phyloP scores from a whole-genome alignment of 2,329 filamentous ascomycete species.

The Pseudogymnoascus sp. region DNA sequence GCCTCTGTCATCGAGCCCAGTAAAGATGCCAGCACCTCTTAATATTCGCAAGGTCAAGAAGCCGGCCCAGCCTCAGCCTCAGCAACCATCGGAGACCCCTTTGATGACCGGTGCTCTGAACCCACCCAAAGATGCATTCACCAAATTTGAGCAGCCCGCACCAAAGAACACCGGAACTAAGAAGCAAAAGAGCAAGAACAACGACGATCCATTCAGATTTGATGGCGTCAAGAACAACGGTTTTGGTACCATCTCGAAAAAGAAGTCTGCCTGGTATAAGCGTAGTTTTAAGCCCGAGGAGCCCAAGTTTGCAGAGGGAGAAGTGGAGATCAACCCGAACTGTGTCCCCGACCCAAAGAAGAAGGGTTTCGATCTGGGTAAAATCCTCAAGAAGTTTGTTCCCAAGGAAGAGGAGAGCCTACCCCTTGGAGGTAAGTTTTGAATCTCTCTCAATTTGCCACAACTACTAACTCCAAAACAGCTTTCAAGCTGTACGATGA shows the following conservation, averaged over 20 bases:
- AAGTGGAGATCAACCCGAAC: not conserved
- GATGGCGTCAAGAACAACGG: constrained; percentile 15
- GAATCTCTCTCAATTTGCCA: not conserved
- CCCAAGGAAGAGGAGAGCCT: constrained; percentile 18
- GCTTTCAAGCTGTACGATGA: constrained; percentile 25
- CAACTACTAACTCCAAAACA: constrained; percentile 16
- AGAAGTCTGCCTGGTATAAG: constrained; percentile 28
- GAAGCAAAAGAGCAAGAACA: constrained; percentile 15
- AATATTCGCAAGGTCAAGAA: constrained; percentile 25
- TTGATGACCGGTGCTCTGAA: constrained; percentile 16
- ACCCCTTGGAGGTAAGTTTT: constrained; percentile 24
- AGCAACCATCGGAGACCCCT: not conserved
- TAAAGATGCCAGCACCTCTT: constrained; percentile 27
- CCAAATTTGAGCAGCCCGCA: not conserved
- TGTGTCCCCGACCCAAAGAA: constrained; percentile 19
- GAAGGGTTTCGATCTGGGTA: constrained; percentile 25
- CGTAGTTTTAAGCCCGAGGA: constrained; percentile 22
- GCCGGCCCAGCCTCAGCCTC: constrained; percentile 15
- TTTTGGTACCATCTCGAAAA: constrained; percentile 23
- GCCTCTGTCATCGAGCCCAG: constrained; percentile 23
- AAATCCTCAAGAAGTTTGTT: constrained; percentile 24
- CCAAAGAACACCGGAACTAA: not conserved
- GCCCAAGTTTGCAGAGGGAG: not conserved
- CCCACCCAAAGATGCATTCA: not conserved
- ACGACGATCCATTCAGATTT: constrained; percentile 17